Evolutionary conservation across 1,139 yeast genomes (phyloP).

Genomic region (Diutina ranongensis): DNA sequence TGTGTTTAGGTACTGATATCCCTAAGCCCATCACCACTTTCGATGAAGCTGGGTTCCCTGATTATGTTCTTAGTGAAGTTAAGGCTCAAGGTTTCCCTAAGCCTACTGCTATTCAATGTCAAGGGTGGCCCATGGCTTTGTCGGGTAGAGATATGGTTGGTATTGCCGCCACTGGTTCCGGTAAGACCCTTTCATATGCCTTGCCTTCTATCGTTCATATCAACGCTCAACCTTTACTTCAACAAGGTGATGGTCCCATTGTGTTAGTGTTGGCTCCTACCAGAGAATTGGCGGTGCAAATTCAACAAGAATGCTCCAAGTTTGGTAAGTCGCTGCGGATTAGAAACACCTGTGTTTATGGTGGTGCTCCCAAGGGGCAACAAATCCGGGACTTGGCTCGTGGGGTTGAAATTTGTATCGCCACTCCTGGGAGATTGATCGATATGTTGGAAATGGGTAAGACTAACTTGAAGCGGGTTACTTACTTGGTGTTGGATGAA

Average conservation of each 20-base stretch:
- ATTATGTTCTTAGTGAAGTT: slow-evolving; percentile 80
- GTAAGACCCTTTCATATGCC: slow-evolving; percentile 94
- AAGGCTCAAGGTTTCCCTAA: slow-evolving; percentile 85
- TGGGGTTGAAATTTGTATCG: slow-evolving; percentile 92
- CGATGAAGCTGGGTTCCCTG: slow-evolving; percentile 97
- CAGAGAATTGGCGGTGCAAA: slow-evolving; percentile 97
- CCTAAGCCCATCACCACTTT: slow-evolving; percentile 91
- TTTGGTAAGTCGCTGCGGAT: slow-evolving; percentile 87
- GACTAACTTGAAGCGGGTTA: slow-evolving; percentile 91
- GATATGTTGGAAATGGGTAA: slow-evolving; percentile 94
- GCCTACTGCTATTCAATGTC: slow-evolving; percentile 96
- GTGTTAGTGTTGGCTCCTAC: slow-evolving; percentile 95
- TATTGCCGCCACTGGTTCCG: slow-evolving; percentile 97
- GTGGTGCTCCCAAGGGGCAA: slow-evolving; percentile 98
- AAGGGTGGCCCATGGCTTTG: slow-evolving; percentile 99
- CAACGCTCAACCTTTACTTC: slow-evolving; percentile 90
- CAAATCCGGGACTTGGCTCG: slow-evolving; percentile 91
- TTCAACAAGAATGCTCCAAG: slow-evolving; percentile 90
- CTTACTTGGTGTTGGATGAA: slow-evolving; percentile 93
- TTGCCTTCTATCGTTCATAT: slow-evolving; percentile 95
- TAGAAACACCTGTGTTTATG: slow-evolving; percentile 95
- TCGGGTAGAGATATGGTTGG: slow-evolving; percentile 99
- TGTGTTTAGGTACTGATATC: slow-evolving; percentile 67
- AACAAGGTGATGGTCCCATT: slow-evolving; percentile 95
- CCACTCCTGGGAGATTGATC: slow-evolving; percentile 97